Base-by-base conservation (phyloP, 805 yeast species). In the Candida parachauliodes region DNA sequence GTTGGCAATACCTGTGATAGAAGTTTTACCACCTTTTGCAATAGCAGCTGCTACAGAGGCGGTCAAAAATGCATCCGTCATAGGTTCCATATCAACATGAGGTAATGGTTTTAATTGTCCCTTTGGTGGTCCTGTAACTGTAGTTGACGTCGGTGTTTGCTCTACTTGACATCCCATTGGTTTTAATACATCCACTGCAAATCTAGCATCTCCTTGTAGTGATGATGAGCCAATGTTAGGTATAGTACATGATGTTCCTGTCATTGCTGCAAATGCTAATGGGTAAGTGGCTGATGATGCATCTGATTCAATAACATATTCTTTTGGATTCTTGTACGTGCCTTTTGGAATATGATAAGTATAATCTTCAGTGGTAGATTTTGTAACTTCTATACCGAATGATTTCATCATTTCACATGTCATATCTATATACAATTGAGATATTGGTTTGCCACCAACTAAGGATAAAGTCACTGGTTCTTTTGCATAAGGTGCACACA, bases 231-330 rank as follows among this genome's bases (percentile, higher is more conserved):
- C 98, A 57, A 93, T 91, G 58, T 88, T 91, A 41, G 98, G 98
- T 49, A 93, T 76, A 0, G 96, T 88, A 46, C 94, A 88, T 8
- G 88, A 79, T 5, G 95, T 79, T 19, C 98, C 97, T 1, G 96
- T 88, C 68, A 93, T 68, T 8, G 98, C 98, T 40, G 98, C 98
- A 66, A 85, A 87, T 0, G 98, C 98, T 48, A 93, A 73, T 28
- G 98, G 98, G 52, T 93, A 93, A 8, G 98, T 93, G 1, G 98
- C 98, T 7, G 96, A 86, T 11, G 96, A 87, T 15, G 98, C 98
- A 62, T 93, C 98, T 11, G 96, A 85, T 64, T 93, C 98, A 48
- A 93, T 79, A 21, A 85, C 87, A 54, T 93, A 93, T 49, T 82
- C 89, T 1, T 70, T 47, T 20, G 98, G 98, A 45, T 91, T 87